Base-by-base conservation (phyloP, 2,329 filamentous ascomycete species). In the Penicillium sp. region DNA sequence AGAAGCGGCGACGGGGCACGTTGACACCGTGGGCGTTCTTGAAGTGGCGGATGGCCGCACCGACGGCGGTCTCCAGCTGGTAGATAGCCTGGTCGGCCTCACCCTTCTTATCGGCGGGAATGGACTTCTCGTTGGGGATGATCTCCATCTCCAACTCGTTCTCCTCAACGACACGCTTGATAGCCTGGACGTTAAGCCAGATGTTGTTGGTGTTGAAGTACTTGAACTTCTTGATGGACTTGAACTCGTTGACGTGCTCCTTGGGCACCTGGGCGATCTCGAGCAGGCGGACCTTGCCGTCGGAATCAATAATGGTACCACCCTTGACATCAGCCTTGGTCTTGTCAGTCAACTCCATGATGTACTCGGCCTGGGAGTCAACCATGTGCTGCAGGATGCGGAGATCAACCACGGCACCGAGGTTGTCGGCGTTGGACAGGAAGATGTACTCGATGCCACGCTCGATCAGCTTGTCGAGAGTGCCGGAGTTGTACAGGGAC, bases 191-290 rank as follows among this genome's bases (percentile, higher is more conserved):
- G 82, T 96, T 96, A 85, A 99, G 90, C 94, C 94, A 99, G 81
- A 99, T 97, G 86, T 99, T 99, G 90, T 99, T 99, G 80, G 94
- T 99, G 87, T 99, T 99, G 89, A 99, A 99, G 88, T 99, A 99
- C 86, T 96, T 97, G 89, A 99, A 99, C 86, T 99, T 99, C 89
- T 99, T 99, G 85, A 99, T 99, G 49, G 93, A 97, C 88, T 99
- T 99, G 91, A 99, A 99, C 83, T 99, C 94, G 82, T 99, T 97
- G 77, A 94, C 91, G 81, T 99, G 94, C 84, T 99, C 91, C 87
- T 97, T 99, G 80, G 94, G 94, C 36, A 99, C 94, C 84, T 99
- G 94, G 15, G 94, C 94, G 71, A 99, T 97, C 83, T 99, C 94
- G 53, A 99, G 89, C 67, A 99, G 89, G 74, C 94, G 93, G 68